phyloP scores from a whole-genome alignment of 23 red algal genomes.

The Agarophyton chilense region DNA sequence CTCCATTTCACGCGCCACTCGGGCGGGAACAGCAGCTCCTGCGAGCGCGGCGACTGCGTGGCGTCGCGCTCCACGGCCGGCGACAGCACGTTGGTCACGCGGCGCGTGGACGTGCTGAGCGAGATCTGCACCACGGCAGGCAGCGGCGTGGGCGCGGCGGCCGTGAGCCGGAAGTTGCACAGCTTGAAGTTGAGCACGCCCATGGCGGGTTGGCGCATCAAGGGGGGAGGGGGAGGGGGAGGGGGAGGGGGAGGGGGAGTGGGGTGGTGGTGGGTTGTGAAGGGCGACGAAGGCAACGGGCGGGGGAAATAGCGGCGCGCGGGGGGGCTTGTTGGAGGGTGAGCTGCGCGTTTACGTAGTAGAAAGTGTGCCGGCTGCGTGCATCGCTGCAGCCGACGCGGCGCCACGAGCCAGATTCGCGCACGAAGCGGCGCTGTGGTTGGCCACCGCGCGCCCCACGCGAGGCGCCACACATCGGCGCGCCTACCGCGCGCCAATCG shows the following conservation, averaged over 20 bases:
- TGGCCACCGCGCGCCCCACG: neutral
- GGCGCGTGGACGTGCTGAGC: constrained; percentile 26
- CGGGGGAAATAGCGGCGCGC: too few species aligned
- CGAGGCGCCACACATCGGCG: neutral
- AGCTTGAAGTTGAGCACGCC: constrained; percentile 55
- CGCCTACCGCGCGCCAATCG: neutral
- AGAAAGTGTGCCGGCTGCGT: too few species aligned
- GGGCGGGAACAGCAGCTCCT: constrained; percentile 40
- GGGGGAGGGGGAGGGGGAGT: neutral
- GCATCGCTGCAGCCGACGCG: neutral
- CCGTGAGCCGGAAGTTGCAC: constrained; percentile 28
- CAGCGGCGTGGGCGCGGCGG: constrained; percentile 24
- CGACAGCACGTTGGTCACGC: neutral
- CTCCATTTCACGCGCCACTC: constrained; percentile 39
- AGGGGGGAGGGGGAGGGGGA: too few species aligned
- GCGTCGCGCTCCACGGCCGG: neutral
- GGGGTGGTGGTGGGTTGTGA: neutral
- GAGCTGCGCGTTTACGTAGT: too few species aligned
- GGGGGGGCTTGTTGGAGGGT: too few species aligned
- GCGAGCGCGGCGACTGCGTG: neutral
- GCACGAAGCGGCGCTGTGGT: neutral
- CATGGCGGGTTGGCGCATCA: neutral
- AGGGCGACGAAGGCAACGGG: too few species aligned
- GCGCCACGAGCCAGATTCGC: neutral
- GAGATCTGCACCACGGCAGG: constrained; percentile 1